These are phyloP conservation scores for Botrytis aclada DNA, from an alignment of 2,329 filamentous ascomycete genomes.

Conservation along the genomic window DNA sequence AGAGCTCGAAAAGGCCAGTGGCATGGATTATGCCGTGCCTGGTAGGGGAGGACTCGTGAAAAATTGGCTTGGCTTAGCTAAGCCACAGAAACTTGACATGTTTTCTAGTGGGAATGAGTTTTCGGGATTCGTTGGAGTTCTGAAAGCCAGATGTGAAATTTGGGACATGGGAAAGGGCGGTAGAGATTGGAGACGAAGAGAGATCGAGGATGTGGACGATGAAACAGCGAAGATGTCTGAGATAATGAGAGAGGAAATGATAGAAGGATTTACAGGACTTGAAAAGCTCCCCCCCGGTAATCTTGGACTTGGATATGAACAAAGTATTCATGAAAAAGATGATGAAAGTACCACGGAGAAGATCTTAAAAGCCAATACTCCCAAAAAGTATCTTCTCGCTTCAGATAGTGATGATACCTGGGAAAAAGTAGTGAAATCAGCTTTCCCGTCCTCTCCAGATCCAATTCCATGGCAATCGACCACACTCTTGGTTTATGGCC, in stretches of 20 bases:
- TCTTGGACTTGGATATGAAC: constrained; percentile 16
- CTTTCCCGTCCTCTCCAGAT: constrained; percentile 26
- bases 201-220: constrained; percentile 41
- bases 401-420: constrained; percentile 29
- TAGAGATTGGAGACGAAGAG: constrained; percentile 65
- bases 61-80: constrained; percentile 47
- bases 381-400: constrained; percentile 33
- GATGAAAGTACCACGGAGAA: constrained; percentile 18
- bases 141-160: constrained; percentile 75
- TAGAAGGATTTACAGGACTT: constrained; percentile 27
- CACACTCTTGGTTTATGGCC: constrained; percentile 58
- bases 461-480: constrained; percentile 45
- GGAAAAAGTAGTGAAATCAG: constrained; percentile 27
- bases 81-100: constrained; percentile 30
- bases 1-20: constrained; percentile 71
- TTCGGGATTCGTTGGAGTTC: constrained; percentile 68
- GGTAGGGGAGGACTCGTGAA: constrained; percentile 51
- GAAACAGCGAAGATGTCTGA: constrained; percentile 33
- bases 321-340: not conserved
- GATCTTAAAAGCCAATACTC: constrained; percentile 22
- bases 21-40: constrained; percentile 60
- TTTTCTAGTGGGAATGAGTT: constrained; percentile 68
- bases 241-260: constrained; percentile 37
- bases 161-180: constrained; percentile 75
- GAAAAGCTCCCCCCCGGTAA: constrained; percentile 17